These are phyloP conservation scores for Eutrema japonicum DNA, from an alignment of 345 rosid species.

Conservation along the genomic window DNA sequence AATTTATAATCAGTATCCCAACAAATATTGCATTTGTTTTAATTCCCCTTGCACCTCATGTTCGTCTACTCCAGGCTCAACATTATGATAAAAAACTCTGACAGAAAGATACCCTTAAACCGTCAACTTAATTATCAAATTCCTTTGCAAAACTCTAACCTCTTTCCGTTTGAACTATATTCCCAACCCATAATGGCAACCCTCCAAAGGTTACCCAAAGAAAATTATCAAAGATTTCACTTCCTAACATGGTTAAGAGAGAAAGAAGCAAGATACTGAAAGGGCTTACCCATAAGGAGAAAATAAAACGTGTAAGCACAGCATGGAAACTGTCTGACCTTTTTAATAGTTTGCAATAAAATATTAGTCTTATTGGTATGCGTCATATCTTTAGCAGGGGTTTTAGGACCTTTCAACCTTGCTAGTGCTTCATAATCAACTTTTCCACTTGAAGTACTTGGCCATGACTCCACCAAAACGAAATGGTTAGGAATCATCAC, in stretches of 20 bases:
- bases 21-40: constrained; percentile 14
- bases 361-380: constrained; percentile 31
- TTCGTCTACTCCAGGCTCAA: constrained; percentile 11
- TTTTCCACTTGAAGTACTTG: constrained; percentile 81
- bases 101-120: constrained; percentile 1
- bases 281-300: neutral
- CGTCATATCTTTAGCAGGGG: constrained; percentile 45
- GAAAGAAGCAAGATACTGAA: constrained; percentile 7
- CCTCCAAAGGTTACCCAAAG: constrained; percentile 17
- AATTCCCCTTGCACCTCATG: constrained; percentile 23
- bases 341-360: constrained; percentile 63
- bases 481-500: constrained; percentile 74
- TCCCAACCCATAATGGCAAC: neutral
- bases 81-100: neutral
- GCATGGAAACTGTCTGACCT: constrained; percentile 53
- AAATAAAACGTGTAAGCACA: neutral
- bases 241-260: neutral
- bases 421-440: constrained; percentile 69
- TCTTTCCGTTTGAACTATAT: constrained; percentile 1
- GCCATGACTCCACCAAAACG: constrained; percentile 60
- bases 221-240: neutral
- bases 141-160: constrained; percentile 6
- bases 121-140: neutral
- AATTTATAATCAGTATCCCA: constrained; percentile 12
- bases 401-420: constrained; percentile 38